A percentile compares a stretch with the other conserved stretches of the same genome.
phyloP scores from a whole-genome alignment of 2,329 filamentous ascomycete genomes.

The Penicillium sp. region DNA sequence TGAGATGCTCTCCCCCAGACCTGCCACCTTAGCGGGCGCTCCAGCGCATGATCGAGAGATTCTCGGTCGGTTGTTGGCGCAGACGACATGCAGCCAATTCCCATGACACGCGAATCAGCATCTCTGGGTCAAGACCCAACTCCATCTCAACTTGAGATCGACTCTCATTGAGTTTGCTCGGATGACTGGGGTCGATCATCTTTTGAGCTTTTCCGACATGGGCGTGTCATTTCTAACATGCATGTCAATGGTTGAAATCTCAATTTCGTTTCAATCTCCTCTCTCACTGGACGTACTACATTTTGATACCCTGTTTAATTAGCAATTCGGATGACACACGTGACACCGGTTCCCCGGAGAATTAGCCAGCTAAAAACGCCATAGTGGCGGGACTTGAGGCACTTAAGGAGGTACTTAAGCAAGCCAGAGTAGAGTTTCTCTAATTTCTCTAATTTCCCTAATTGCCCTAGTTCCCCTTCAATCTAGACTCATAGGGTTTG shows the following conservation, averaged over 20 bases:
- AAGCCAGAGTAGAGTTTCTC: neutral
- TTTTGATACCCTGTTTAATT: constrained; percentile 23
- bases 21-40: neutral
- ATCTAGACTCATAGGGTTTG: neutral
- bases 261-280: neutral
- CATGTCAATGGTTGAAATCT: neutral
- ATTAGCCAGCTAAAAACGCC: neutral
- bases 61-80: neutral
- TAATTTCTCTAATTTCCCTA: neutral
- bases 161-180: no score
- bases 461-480: no score
- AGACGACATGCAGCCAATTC: neutral
- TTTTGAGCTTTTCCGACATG: no score
- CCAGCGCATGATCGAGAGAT: neutral
- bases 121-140: neutral
- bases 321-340: neutral
- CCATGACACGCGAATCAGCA: neutral
- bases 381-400: neutral
- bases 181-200: no score
- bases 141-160: no score
- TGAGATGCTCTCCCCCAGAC: neutral
- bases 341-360: constrained; percentile 1
- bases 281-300: constrained; percentile 8
- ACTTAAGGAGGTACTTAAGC: neutral
- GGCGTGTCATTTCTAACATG: neutral